Percentiles rank a stretch among this genome's conserved stretches.
These are phyloP conservation scores for Teratosphaeria destructans DNA, from an alignment of 2,329 filamentous ascomycete species.

Conservation along the genomic window DNA sequence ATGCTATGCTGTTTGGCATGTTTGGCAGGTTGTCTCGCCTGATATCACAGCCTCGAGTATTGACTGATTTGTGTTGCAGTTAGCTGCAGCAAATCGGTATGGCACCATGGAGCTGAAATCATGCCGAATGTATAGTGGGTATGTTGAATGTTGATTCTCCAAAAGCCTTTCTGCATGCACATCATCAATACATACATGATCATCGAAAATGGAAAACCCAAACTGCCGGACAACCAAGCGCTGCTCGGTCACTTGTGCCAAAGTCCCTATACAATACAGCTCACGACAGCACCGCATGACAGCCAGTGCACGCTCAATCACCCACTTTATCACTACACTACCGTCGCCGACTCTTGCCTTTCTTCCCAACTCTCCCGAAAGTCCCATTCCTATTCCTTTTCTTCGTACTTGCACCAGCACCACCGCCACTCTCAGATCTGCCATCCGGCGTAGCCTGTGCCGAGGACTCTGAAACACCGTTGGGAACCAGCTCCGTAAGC, in stretches of 20 bases:
- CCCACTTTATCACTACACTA: neutral
- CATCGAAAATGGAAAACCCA: neutral
- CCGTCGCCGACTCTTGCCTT: conserved; percentile 1
- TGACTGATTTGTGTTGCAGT: too few species aligned
- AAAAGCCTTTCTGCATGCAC: neutral
- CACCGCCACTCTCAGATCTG: conserved; percentile 2
- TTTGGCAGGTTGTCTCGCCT: too few species aligned
- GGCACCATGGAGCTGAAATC: too few species aligned
- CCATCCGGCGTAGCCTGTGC: conserved; percentile 8
- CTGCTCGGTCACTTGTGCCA: neutral
- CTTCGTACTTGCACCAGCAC: neutral
- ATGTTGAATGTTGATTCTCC: neutral
- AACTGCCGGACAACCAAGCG: neutral
- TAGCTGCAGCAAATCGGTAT: too few species aligned
- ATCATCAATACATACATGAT: neutral
- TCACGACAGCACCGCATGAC: neutral
- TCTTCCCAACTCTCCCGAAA: conserved; percentile 1
- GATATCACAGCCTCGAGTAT: too few species aligned
- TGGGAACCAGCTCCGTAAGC: conserved; percentile 48
- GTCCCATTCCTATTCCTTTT: conserved; percentile 1
- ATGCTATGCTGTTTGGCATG: too few species aligned
- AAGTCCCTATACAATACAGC: neutral
- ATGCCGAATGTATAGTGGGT: too few species aligned
- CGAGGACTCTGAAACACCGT: conserved; percentile 3
- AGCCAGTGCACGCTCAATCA: neutral